Evolutionary conservation across 225 moss, liverwort and hornwort genomes (phyloP).

Genomic region (Marchantia paleacea): DNA sequence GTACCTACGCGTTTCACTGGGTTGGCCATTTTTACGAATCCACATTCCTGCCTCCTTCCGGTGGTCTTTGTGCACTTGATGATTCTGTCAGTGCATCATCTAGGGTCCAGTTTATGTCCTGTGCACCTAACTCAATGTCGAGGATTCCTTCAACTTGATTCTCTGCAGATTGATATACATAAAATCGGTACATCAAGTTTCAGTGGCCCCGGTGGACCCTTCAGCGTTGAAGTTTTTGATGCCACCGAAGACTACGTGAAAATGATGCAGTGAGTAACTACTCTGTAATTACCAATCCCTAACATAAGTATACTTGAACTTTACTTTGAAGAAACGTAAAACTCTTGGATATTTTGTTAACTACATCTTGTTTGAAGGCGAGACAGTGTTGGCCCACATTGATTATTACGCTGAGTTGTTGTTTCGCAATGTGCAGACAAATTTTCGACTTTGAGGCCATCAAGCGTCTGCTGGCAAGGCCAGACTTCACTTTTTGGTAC

Average conservation of each 20-base stretch:
- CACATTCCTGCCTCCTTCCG: too few species aligned
- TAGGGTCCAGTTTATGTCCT: too few species aligned
- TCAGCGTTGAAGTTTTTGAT: constrained; percentile 88
- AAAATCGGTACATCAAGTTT: constrained; percentile 67
- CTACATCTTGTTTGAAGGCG: not conserved
- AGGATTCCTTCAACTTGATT: not conserved
- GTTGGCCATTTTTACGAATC: too few species aligned
- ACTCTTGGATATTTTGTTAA: too few species aligned
- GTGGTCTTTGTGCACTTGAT: too few species aligned
- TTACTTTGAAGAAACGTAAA: too few species aligned
- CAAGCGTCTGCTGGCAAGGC: constrained; percentile 65
- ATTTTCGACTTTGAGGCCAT: constrained; percentile 90
- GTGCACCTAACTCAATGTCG: too few species aligned
- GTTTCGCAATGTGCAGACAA: constrained; percentile 33
- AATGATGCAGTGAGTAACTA: constrained; percentile 75
- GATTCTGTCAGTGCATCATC: too few species aligned
- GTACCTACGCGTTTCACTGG: too few species aligned
- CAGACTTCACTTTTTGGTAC: constrained; percentile 90
- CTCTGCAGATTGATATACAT: constrained; percentile 65
- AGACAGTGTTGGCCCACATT: not conserved
- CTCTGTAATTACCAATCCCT: not conserved
- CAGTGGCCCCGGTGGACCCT: constrained; percentile 69
- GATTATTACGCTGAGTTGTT: not conserved
- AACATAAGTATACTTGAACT: too few species aligned
- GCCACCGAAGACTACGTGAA: constrained; percentile 83